Evolutionary conservation across 2,329 filamentous ascomycete genomes (phyloP).

Genomic region (Myriosclerotinia curreyana): DNA sequence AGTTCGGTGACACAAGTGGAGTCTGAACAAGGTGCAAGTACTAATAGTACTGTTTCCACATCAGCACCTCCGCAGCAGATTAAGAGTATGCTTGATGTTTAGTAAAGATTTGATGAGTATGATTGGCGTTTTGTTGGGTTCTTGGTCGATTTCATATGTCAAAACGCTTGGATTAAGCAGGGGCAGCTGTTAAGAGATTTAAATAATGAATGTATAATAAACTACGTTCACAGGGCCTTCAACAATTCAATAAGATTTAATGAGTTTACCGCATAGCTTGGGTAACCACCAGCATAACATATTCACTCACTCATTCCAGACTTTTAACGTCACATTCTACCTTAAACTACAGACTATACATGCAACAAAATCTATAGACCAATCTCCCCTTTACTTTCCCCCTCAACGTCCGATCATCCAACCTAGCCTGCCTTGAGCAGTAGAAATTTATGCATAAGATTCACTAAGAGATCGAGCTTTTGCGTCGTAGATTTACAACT

Average conservation of each 20-base stretch:
- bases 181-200: no score
- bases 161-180: neutral
- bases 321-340: no score
- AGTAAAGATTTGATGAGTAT: neutral
- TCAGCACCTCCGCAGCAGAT: slow-evolving; percentile 38
- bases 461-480: no score
- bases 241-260: neutral
- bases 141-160: neutral
- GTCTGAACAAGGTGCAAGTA: slow-evolving; percentile 26
- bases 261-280: neutral
- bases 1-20: slow-evolving; percentile 20
- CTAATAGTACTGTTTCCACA: slow-evolving; percentile 34
- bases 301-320: no score
- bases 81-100: slow-evolving; percentile 45
- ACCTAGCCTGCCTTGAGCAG: no score
- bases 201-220: no score
- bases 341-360: no score
- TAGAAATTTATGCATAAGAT: no score
- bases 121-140: neutral
- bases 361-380: no score
- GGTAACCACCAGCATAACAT: neutral
- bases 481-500: no score
- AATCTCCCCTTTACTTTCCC: no score
- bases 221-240: neutral
- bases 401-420: no score